Evolutionary conservation across 2,329 filamentous ascomycete genomes (phyloP), one percentile per base, ranked within the genome.

Genomic region (Pseudogymnoascus sp.): DNA sequence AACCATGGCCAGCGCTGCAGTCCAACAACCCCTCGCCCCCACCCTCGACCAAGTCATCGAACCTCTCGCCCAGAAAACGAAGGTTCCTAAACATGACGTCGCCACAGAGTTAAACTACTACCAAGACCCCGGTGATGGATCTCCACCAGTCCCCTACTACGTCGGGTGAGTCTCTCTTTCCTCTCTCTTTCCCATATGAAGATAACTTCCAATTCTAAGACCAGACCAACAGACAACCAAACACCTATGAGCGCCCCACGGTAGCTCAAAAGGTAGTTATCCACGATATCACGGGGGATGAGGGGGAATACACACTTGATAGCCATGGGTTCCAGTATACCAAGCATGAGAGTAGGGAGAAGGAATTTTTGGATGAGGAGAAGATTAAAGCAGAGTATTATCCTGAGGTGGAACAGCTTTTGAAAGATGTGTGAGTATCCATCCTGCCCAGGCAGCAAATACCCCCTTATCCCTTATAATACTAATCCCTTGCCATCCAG

Each of bases 321-420:
- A 79, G 77, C 63, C 85, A 91, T 73, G 90, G 90, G 67, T 96
- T 96, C 78, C 80, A 85, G 63, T 77, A 87, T 31, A 72, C 90
- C 60, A 77, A 78, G n/a, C 75, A 79, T 68, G 75, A 89, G 3
- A 80, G 81, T 5, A 76, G 81, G 43, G 78, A 82, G 69, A 77
- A 75, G 7, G 80, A 83, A 46, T 95, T 93, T 74, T 75, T 75
- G 5, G 84, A 89, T 73, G 87, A 91, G 69, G 82, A 79, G 18
- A 83, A 82, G 66, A 89, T 96, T 75, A 75, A 82, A 69, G 69
- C 76, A 0, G 80, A 84, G 62, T 96, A 96, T 80, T 96, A 96
- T 77, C 88, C 90, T 0, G 91, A 96, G 73, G 83, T 96, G 6
- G 87, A 91, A 75, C 71, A 80, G 49, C 78, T 96, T 12, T 77